A percentile compares a stretch with the other conserved stretches of the same genome.
These are phyloP conservation scores for Mycena vulgaris DNA, from an alignment of 768 basidiomycete genomes.

Conservation along the genomic window DNA sequence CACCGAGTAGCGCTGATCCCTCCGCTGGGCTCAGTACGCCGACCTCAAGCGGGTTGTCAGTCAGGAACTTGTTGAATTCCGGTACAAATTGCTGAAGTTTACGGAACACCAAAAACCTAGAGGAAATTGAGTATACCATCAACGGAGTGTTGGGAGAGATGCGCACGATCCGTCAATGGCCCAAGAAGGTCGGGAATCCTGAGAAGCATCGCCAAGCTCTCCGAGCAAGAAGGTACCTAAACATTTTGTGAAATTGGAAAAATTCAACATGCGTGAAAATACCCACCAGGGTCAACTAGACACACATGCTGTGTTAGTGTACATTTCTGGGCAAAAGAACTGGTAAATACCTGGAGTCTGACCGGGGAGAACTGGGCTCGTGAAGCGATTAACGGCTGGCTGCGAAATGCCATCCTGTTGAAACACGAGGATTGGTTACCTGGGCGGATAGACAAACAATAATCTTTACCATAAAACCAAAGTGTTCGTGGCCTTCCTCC, in stretches of 20 bases:
- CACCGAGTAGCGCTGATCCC: constrained; percentile 48
- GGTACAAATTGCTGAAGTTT: constrained; percentile 52
- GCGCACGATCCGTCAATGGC: constrained; percentile 44
- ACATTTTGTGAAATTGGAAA: not conserved
- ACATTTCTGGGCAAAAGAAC: not conserved
- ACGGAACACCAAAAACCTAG: constrained; percentile 36
- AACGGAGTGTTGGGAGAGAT: not conserved
- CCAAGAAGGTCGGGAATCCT: constrained; percentile 24
- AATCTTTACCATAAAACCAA: constrained; percentile 40
- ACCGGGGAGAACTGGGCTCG: constrained; percentile 35
- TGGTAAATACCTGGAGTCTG: constrained; percentile 28
- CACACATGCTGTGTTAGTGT: not conserved
- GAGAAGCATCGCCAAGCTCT: constrained; percentile 41
- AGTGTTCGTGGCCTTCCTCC: constrained; percentile 48
- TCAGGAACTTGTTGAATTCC: constrained; percentile 48
- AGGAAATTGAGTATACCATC: not conserved
- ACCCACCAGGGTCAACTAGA: constrained; percentile 25
- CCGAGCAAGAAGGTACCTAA: constrained; percentile 42
- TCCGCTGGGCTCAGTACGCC: constrained; percentile 37
- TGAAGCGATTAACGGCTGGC: constrained; percentile 39
- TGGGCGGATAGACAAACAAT: not conserved
- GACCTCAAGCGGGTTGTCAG: constrained; percentile 39
- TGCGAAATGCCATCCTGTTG: constrained; percentile 42
- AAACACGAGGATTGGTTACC: not conserved
- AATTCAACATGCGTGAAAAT: not conserved